Percentiles rank a stretch among this genome's conserved stretches.
phyloP scores from a whole-genome alignment of 768 basidiomycete species.

The Heimioporus sp. region DNA sequence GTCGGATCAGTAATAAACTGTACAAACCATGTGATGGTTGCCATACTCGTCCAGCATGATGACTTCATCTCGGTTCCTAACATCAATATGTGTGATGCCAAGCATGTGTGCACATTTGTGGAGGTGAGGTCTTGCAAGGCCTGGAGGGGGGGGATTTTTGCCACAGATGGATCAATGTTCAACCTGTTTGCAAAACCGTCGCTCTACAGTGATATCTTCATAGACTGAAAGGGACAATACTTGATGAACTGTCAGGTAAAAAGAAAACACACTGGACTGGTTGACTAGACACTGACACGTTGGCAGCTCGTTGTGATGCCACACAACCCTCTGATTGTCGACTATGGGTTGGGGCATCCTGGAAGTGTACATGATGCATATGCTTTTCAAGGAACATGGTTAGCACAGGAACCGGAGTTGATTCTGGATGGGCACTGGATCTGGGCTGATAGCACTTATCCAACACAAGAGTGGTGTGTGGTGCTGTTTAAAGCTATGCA shows the following conservation, averaged over 20 bases:
- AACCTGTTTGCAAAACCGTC: constrained; percentile 10
- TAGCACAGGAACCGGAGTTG: too few relatives aligned
- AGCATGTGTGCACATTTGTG: too few relatives aligned
- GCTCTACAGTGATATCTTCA: constrained; percentile 7
- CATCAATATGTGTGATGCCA: too few relatives aligned
- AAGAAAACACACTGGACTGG: too few relatives aligned
- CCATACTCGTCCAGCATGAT: too few relatives aligned
- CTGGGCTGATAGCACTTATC: too few relatives aligned
- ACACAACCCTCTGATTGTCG: constrained; percentile 8
- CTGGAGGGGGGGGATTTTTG: constrained; percentile 5
- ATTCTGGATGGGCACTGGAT: too few relatives aligned
- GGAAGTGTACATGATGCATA: not conserved
- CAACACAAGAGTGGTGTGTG: too few relatives aligned
- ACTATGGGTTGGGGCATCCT: constrained; percentile 5
- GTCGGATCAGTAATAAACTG: constrained; percentile 4
- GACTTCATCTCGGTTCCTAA: too few relatives aligned
- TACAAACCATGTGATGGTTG: not conserved
- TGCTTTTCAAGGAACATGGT: too few relatives aligned
- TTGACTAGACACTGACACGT: too few relatives aligned
- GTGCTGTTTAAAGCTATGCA: not conserved
- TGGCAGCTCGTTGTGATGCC: too few relatives aligned
- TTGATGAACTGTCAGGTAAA: constrained; percentile 17
- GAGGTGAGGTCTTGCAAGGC: not conserved
- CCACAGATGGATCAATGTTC: constrained; percentile 1
- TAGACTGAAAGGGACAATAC: constrained; percentile 18